phyloP scores from a whole-genome alignment of 2,329 filamentous ascomycete species.

The Calonectria henricotiae region DNA sequence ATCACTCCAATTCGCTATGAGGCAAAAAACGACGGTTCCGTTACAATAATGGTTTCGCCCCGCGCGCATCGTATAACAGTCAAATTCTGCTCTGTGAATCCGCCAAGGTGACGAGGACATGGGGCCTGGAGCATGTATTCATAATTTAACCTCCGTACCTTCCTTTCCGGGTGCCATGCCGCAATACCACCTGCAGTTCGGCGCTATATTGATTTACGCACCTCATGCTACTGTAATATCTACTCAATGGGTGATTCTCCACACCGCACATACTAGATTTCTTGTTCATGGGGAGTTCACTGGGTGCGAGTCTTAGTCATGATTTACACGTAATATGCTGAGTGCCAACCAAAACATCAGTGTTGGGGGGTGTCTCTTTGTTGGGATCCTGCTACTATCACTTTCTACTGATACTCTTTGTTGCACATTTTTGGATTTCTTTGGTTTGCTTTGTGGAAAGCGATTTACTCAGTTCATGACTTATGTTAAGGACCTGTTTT shows the following conservation, averaged over 20 bases:
- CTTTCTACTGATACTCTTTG: too few relatives aligned
- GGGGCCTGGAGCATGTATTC: background rate
- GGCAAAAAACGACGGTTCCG: background rate
- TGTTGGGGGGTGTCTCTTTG: too few relatives aligned
- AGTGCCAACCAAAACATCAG: too few relatives aligned
- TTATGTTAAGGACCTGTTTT: too few relatives aligned
- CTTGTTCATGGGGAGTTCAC: background rate
- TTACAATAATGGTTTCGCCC: background rate
- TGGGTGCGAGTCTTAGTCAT: too few relatives aligned
- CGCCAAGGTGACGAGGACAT: background rate
- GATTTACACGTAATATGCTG: too few relatives aligned
- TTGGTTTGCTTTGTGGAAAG: too few relatives aligned
- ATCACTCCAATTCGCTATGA: background rate
- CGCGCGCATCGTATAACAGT: background rate
- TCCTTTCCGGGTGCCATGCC: background rate
- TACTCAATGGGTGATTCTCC: background rate
- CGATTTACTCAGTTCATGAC: too few relatives aligned
- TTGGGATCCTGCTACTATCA: too few relatives aligned
- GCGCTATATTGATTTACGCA: background rate
- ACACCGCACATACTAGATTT: background rate
- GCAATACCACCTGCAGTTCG: constrained; percentile 1
- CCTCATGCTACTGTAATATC: background rate
- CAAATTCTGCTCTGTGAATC: background rate
- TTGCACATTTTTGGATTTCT: too few relatives aligned
- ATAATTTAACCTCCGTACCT: too few relatives aligned